Evolutionary conservation across 2,329 filamentous ascomycete species (phyloP), one percentile per base, ranked within the genome.

Genomic region (Xylariales sp.): DNA sequence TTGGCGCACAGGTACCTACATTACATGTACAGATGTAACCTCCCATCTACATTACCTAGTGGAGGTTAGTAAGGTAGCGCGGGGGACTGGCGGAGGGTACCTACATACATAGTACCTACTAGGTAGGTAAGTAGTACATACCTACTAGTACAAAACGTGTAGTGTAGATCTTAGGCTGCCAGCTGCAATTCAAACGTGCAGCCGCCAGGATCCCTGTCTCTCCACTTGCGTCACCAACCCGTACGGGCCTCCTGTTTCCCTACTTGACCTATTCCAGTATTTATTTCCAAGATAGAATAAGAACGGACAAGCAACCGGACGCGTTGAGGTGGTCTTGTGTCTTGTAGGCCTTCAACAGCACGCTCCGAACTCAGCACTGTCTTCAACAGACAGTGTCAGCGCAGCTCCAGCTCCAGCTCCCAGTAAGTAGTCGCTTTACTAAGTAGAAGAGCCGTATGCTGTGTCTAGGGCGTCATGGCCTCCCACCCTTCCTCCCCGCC

Each of bases 381-480:
- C 69, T 71, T 68, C 65, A 67, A 68, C 72, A 75, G 73, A 74
- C 74, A 75, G 65, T 69, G 56, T 46, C 43, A 56, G 12, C 45
- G 28, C 52, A 41, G 18, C 50, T 41, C 10, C 23, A 50, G 10
- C 32, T 23, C 23, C 39, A 30, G 39, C 39, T 14, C 2, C 39
- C 39, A 41, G 12, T 41, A 41, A 14, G 10, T 41, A 41, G 39
- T 14, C 5, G 14, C 23, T 23, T 23, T 23, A 23, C 23, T 23
- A 23, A 23, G 23, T 23, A 23, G 23, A 23, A 23, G 23, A 23
- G 23, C 53, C 3, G 36, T 6, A 56, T 56, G 39, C 54, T 56
- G 46, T 28, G 16, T 28, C 30, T 8, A 64, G 53, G 23, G 56
- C 53, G 53, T 65, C 59, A 60, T 63, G 49, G 30, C 9, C 30